Base-by-base conservation (phyloP, 306 rosid genomes). In the Alnus rubra region DNA sequence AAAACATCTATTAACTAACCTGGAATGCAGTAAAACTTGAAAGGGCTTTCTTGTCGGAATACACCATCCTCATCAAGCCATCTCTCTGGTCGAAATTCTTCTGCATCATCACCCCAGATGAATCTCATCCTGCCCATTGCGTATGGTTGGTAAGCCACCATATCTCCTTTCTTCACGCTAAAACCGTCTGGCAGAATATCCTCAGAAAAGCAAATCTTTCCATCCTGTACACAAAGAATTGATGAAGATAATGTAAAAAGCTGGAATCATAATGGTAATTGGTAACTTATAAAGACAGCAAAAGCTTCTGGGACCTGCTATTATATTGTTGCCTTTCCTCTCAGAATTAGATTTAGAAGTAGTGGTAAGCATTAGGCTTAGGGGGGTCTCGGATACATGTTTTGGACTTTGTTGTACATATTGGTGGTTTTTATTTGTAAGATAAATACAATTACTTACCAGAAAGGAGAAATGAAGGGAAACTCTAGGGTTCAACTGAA, bases 121-220 rank as follows among this genome's bases (percentile, higher is more conserved):
- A 86, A 83, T 74, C 88, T 90, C 97, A 92, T 92, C 87, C 95
- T 69, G 37, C 93, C 97, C 97, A 92, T 90, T 49, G 97, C 97
- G 59, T 87, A 92, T 35, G 97, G 95, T 80, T 89, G 95, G 76
- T 92, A 90, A 10, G 82, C 64, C 30, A 90, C 81, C 80, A 80
- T 19, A 51, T 89, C 91, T 69, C 97, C 97, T 76, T 90, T 87
- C 50, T 64, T 90, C 73, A 92, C 93, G 47, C 82, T 73, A 44
- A 16, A 86, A 15, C 95, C 97, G 62, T 90, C 97, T 4, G 97
- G 95, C 63, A 92, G 82, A 51, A 88, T 89, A 62, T 92, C 97
- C 74, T 89, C 91, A 33, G 90, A 83, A 80, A 83, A 86, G 60
- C 93, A 89, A 44, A 85, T 82, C 84, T 90, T 92, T 73, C 89